A percentile compares a stretch with the other conserved stretches of the same genome.
These are phyloP conservation scores for Syncephalastrum monosporum DNA, from an alignment of 371 early-diverging fungal species.

Conservation along the genomic window DNA sequence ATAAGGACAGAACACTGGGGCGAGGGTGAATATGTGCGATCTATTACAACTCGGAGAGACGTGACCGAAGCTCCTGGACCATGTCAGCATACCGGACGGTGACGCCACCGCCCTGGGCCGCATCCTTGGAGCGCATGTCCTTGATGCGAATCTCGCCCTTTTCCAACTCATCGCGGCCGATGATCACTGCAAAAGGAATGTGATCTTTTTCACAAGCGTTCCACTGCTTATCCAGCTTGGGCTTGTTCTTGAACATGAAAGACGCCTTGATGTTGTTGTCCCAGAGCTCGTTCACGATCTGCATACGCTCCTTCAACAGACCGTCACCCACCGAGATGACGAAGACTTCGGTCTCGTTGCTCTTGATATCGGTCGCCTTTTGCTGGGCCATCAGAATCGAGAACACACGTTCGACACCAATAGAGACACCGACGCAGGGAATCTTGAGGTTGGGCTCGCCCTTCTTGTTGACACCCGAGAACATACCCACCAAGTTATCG, in stretches of 20 bases:
- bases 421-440: slow-evolving; percentile 97
- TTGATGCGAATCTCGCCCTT: slow-evolving; percentile 83
- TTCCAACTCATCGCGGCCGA: slow-evolving; percentile 84
- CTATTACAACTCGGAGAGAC: slow-evolving; percentile 14
- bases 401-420: slow-evolving; percentile 98
- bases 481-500: slow-evolving; percentile 97
- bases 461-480: slow-evolving; percentile 70
- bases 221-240: slow-evolving; percentile 83
- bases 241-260: slow-evolving; percentile 91
- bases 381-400: slow-evolving; percentile 77
- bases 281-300: slow-evolving; percentile 86
- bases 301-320: slow-evolving; percentile 92
- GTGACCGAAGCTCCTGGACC: slow-evolving; percentile 59
- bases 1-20: too few species aligned
- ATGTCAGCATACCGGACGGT: slow-evolving; percentile 59
- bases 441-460: slow-evolving; percentile 71
- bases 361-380: slow-evolving; percentile 64
- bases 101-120: slow-evolving; percentile 63
- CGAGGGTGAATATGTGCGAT: too few species aligned
- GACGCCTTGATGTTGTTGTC: slow-evolving; percentile 76
- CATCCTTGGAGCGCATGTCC: slow-evolving; percentile 72
- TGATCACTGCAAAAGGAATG: slow-evolving; percentile 88
- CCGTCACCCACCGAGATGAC: slow-evolving; percentile 88
- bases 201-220: slow-evolving; percentile 79
- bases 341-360: slow-evolving; percentile 86